Conservation (phyloP, 169 alveolate genomes). For the Cryptosporidium tyzzeri region DNA sequence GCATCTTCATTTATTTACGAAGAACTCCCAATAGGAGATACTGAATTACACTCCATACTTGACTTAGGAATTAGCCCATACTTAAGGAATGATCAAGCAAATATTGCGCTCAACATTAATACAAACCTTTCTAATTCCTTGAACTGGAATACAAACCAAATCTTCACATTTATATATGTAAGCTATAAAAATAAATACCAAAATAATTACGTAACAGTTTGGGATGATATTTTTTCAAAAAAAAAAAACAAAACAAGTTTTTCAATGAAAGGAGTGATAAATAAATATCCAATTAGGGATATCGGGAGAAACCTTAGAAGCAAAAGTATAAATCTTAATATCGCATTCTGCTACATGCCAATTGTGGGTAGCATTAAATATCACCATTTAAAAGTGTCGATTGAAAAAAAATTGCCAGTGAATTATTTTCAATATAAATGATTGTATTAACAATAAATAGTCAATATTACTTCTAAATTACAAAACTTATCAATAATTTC, state of each 20-base stretch:
- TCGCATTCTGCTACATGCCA: conserved; percentile 74
- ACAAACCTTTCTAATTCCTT: conserved; percentile 71
- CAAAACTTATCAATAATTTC: background rate
- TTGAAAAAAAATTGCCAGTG: conserved; percentile 1
- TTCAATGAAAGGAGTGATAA: conserved; percentile 41
- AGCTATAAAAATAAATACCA: conserved; percentile 75
- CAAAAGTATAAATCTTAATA: conserved; percentile 16
- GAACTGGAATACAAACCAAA: conserved; percentile 80
- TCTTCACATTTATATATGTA: conserved; percentile 76
- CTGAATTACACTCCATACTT: conserved; percentile 68
- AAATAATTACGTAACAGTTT: conserved; percentile 76
- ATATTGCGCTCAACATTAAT: conserved; percentile 75
- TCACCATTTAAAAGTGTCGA: conserved; percentile 2
- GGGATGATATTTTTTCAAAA: conserved; percentile 76
- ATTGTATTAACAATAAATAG: background rate
- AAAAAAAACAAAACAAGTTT: conserved; percentile 5
- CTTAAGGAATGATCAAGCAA: conserved; percentile 80
- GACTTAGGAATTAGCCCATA: conserved; percentile 77
- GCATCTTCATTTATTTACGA: conserved; percentile 68
- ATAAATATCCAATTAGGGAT: conserved; percentile 62
- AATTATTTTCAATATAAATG: conserved; percentile 52
- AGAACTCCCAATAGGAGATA: conserved; percentile 56
- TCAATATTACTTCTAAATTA: background rate
- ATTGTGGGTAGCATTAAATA: conserved; percentile 55
- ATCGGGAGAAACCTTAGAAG: conserved; percentile 42